phyloP scores from a whole-genome alignment of 306 rosid species.

The Quercus bicolor region DNA sequence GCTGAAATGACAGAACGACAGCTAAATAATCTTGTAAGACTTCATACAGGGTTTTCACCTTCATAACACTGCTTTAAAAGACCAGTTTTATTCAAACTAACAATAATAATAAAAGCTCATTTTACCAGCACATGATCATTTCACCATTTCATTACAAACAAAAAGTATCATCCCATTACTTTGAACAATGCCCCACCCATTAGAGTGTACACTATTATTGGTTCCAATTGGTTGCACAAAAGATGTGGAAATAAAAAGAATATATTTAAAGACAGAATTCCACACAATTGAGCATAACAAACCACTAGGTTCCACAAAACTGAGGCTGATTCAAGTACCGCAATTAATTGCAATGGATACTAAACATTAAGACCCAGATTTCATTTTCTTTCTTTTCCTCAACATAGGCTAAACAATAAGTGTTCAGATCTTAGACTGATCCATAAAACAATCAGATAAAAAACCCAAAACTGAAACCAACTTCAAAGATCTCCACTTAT shows the following conservation, averaged over 20 bases:
- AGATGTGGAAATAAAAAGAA: not conserved
- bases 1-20: not conserved
- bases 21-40: not conserved
- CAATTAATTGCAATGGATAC: not conserved
- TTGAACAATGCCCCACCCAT: not conserved
- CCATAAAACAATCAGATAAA: not conserved
- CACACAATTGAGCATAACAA: not conserved
- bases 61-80: not conserved
- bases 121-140: not conserved
- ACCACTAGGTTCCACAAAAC: not conserved
- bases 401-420: not conserved
- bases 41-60: not conserved
- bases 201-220: not conserved
- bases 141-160: no score
- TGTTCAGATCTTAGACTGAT: not conserved
- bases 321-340: not conserved
- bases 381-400: not conserved
- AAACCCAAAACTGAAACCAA: not conserved
- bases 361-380: not conserved
- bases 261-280: not conserved
- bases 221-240: not conserved
- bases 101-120: not conserved
- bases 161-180: not conserved
- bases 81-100: not conserved
- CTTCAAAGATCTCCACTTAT: not conserved